These are phyloP conservation scores for Trametes hirsuta DNA, from an alignment of 1,284 basidiomycete species.

Conservation along the genomic window DNA sequence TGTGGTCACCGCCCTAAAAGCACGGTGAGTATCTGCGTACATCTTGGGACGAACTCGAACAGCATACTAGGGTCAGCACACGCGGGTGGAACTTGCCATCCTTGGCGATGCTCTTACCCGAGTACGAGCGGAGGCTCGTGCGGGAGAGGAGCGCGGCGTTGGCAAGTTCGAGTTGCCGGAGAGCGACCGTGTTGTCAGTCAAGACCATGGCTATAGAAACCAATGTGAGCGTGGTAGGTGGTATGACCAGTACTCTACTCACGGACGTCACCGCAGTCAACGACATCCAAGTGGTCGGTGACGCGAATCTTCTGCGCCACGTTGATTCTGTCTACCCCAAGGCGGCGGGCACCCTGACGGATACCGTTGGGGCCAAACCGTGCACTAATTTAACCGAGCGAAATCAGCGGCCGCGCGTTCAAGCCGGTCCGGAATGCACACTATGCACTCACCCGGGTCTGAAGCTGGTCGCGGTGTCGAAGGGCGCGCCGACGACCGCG, in stretches of 20 bases:
- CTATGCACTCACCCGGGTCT: slow-evolving; percentile 35
- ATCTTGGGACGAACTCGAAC: not conserved
- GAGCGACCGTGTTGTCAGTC: slow-evolving; percentile 40
- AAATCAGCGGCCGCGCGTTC: too few relatives aligned
- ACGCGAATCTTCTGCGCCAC: slow-evolving; percentile 35
- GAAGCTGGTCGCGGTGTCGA: slow-evolving; percentile 40
- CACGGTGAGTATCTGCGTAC: not conserved
- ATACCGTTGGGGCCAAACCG: slow-evolving; percentile 44
- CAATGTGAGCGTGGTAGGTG: not conserved
- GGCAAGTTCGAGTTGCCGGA: slow-evolving; percentile 39
- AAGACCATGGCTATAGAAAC: slow-evolving; percentile 34
- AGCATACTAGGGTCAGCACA: slow-evolving; percentile 38
- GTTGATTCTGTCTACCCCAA: slow-evolving; percentile 36
- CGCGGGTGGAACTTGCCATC: slow-evolving; percentile 41
- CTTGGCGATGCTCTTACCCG: slow-evolving; percentile 35
- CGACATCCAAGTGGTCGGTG: slow-evolving; percentile 35
- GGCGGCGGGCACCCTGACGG: slow-evolving; percentile 38
- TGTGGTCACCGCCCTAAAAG: slow-evolving; percentile 43
- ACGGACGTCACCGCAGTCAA: slow-evolving; percentile 44
- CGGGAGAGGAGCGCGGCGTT: slow-evolving; percentile 33
- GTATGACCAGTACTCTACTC: slow-evolving; percentile 14
- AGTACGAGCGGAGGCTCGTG: slow-evolving; percentile 26
- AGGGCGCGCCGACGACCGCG: slow-evolving; percentile 39
- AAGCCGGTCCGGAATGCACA: not conserved
- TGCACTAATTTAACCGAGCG: slow-evolving; percentile 22